Evolutionary conservation across 106 monocot genomes (phyloP).

Genomic region (Dactylorhiza incarnata): DNA sequence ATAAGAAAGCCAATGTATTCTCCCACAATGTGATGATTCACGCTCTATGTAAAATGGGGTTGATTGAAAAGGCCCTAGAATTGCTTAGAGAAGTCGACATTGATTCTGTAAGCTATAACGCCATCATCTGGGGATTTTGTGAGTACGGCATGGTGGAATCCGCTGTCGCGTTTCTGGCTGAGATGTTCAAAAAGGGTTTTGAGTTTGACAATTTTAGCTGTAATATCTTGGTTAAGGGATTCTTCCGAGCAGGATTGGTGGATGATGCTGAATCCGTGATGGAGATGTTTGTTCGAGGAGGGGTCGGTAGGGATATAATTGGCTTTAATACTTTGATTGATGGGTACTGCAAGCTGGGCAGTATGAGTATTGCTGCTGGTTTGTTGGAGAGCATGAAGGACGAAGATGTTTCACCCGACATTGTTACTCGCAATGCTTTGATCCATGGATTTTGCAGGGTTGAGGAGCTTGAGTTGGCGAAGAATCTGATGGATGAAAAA

Average conservation of each 20-base stretch:
- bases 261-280: slow-evolving; percentile 33
- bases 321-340: slow-evolving; percentile 75
- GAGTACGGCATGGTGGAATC: slow-evolving; percentile 28
- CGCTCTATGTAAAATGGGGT: slow-evolving; percentile 38
- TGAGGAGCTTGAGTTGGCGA: slow-evolving; percentile 46
- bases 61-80: slow-evolving; percentile 14
- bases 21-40: slow-evolving; percentile 64
- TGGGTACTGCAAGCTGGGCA: slow-evolving; percentile 63
- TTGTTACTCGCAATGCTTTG: slow-evolving; percentile 68
- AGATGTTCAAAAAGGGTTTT: slow-evolving; percentile 76
- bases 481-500: slow-evolving; percentile 30
- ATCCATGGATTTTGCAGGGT: slow-evolving; percentile 57
- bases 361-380: slow-evolving; percentile 23
- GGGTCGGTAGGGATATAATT: slow-evolving; percentile 37
- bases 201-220: slow-evolving; percentile 43
- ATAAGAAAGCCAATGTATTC: slow-evolving; percentile 20
- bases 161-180: slow-evolving; percentile 42
- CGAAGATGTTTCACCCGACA: slow-evolving; percentile 34
- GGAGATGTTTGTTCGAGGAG: slow-evolving; percentile 42
- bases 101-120: slow-evolving; percentile 60
- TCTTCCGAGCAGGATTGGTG: slow-evolving; percentile 31
- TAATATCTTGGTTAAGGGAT: slow-evolving; percentile 55
- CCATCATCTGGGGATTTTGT: slow-evolving; percentile 63
- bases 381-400: slow-evolving; percentile 50
- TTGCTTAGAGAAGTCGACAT: slow-evolving; percentile 24